Percentiles rank a stretch among this genome's conserved stretches.
phyloP scores from a whole-genome alignment of 2,329 filamentous ascomycete species.

The Ophiobolus disseminans region DNA sequence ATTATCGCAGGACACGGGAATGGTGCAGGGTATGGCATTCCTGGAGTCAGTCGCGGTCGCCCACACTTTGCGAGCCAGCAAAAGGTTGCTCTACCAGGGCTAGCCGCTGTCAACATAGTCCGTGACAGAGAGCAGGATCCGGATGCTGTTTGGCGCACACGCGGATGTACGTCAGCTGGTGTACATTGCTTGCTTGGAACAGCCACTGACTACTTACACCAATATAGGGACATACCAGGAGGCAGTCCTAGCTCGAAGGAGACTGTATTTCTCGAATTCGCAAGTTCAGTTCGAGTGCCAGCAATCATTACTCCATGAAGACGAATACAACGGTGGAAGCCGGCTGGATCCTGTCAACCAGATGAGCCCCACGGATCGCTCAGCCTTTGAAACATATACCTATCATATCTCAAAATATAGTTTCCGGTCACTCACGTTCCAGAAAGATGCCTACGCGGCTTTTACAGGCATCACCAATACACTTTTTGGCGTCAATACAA shows the following conservation, averaged over 20 bases:
- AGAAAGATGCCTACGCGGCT: not conserved
- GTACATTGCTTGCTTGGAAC: too few relatives aligned
- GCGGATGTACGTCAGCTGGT: not conserved
- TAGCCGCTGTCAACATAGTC: not conserved
- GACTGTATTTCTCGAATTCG: not conserved
- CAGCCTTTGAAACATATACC: not conserved
- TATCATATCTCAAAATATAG: not conserved
- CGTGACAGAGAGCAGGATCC: not conserved
- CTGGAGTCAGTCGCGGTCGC: not conserved
- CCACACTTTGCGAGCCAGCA: not conserved
- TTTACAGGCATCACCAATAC: not conserved
- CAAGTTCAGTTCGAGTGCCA: not conserved
- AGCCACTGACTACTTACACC: too few relatives aligned
- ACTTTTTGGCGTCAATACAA: not conserved
- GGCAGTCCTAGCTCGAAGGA: not conserved
- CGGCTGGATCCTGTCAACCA: not conserved
- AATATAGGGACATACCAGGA: not conserved
- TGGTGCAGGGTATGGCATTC: not conserved
- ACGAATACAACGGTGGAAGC: not conserved
- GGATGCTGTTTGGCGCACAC: not conserved
- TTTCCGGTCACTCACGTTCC: not conserved
- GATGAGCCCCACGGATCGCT: not conserved
- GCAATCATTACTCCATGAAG: not conserved
- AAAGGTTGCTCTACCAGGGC: not conserved
- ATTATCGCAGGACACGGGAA: not conserved